These are phyloP conservation scores for Amphirosellinia nigrospora DNA, from an alignment of 495 filamentous ascomycete genomes.

Conservation along the genomic window DNA sequence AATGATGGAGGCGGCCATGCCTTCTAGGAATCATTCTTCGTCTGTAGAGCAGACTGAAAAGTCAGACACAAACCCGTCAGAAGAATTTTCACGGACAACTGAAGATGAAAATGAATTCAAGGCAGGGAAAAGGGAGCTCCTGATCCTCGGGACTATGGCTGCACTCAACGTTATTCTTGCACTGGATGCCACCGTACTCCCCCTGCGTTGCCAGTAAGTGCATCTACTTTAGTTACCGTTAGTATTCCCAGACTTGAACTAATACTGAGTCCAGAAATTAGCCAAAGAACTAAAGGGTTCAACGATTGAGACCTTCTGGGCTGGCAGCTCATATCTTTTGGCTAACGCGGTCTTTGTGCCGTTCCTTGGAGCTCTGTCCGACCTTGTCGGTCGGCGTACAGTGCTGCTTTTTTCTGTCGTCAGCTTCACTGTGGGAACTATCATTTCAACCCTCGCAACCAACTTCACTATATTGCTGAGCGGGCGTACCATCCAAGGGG, in stretches of 20 bases:
- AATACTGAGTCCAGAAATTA: constrained; percentile 34
- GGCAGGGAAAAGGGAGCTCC: not conserved
- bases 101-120: constrained; percentile 11
- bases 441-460: constrained; percentile 30
- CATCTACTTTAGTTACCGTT: not conserved
- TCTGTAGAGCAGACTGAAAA: not conserved
- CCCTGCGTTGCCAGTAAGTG: constrained; percentile 10
- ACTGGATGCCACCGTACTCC: constrained; percentile 8
- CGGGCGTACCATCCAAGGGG: constrained; percentile 46
- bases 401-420: constrained; percentile 57
- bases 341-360: constrained; percentile 58
- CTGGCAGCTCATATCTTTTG: constrained; percentile 59
- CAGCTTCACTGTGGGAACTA: constrained; percentile 49
- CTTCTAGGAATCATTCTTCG: not conserved
- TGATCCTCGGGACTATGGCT: constrained; percentile 17
- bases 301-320: constrained; percentile 65
- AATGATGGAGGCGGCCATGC: not conserved
- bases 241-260: not conserved
- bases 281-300: constrained; percentile 55
- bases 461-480: constrained; percentile 34
- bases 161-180: constrained; percentile 11
- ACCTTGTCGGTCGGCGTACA: constrained; percentile 54
- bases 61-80: not conserved
- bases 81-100: not conserved
- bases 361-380: constrained; percentile 52